Evolutionary conservation across 306 rosid species (phyloP).

Genomic region (Abrus precatorius): DNA sequence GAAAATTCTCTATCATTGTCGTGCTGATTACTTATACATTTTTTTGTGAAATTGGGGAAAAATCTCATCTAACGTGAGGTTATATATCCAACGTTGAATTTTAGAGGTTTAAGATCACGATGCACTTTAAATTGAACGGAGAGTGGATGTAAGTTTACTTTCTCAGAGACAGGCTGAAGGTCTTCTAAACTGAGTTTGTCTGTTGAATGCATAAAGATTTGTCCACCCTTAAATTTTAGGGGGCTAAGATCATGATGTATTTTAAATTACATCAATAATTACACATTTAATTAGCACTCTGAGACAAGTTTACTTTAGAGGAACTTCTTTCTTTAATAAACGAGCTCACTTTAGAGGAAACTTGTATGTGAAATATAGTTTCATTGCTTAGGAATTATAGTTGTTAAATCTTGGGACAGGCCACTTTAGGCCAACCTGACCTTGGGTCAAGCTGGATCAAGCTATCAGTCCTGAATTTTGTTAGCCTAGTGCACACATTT

Average conservation of each 20-base stretch:
- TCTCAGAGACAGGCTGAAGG: no score
- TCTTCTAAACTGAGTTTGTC: neutral
- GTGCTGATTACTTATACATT: neutral
- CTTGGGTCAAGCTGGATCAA: neutral
- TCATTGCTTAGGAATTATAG: neutral
- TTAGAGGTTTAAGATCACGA: neutral
- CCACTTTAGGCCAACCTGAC: neutral
- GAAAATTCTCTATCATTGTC: neutral
- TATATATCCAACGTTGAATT: neutral
- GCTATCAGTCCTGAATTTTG: neutral
- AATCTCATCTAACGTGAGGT: neutral
- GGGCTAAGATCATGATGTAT: neutral
- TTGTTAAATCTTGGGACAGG: neutral
- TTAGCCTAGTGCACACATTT: neutral
- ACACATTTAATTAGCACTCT: neutral
- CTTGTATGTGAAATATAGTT: neutral
- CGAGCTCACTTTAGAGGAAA: neutral
- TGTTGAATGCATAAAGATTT: neutral
- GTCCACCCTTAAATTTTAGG: neutral
- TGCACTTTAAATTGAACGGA: neutral
- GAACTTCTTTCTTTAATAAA: neutral
- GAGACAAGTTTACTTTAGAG: neutral
- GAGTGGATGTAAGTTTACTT: neutral
- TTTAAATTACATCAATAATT: neutral
- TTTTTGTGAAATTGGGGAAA: constrained; percentile 12